Base-by-base conservation (phyloP, 495 filamentous ascomycete species). In the Recurvomyces mirabilis region DNA sequence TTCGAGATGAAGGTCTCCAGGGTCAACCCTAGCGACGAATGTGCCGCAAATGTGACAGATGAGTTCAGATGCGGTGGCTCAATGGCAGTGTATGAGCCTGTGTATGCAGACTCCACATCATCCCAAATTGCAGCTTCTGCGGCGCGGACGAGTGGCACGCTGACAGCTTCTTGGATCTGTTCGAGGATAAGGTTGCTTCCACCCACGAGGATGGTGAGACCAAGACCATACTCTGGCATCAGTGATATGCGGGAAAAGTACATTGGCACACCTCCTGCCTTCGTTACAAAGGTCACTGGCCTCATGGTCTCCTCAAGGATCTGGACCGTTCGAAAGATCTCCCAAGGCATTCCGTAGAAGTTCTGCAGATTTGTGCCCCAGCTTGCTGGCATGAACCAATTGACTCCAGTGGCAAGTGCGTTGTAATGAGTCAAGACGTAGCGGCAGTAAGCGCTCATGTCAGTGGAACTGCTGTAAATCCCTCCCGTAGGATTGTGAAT, bases 321-420 rank as follows among this genome's bases (percentile, higher is more conserved):
- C 12, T 35, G 30, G 22, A 55, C 49, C 6, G 60, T 61, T 0
- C 53, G 56, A 21, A 56, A 60, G 18, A 62, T 65, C 41, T 65
- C 61, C 54, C 53, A 65, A 2, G 61, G 61, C 56, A 60, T 61
- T 4, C 60, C 61, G 38, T 62, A 65, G 34, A 60, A 61, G 11
- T 38, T 53, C 9, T 52, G 4, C 17, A 58, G 15, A 0, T 60
- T 58, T 19, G 13, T 26, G 13, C 38, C 33, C 12, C 32, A 49
- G n/a, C 51, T 56, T 5, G 48, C 58, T 0, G 60, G 58, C 31
- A 55, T 29, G 7, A 57, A 13, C 61, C 61, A 65, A 38, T 61
- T 63, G 5, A 49, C 25, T 0, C 59, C 57, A n/a, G 34, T 52
- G 0, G 59, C 60, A 15, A 63, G 47, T 23, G 44, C 51, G 47